Evolutionary conservation across 2,329 filamentous ascomycete species (phyloP), one percentile per base, ranked within the genome.

Genomic region (Monilinia polystroma): DNA sequence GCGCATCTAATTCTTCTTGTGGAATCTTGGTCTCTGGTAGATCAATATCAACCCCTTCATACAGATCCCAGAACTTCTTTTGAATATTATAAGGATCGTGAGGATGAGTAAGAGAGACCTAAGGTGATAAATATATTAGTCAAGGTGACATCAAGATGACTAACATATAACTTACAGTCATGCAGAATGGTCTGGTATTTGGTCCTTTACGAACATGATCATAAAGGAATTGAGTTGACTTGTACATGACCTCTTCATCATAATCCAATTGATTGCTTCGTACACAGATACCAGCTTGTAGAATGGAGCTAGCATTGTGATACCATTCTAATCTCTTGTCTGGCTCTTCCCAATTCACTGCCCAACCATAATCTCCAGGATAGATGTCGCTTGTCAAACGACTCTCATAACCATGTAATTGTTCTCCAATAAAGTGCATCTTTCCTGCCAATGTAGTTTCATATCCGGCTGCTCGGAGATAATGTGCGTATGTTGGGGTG

Each of bases 341-440:
- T 14, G 93, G 93, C 77, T 93, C 88, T 76, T 97, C 93, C 93
- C 93, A 97, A 80, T 97, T 93, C 70, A 97, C 93, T 16, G 90
- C 89, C 93, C 93, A 97, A 70, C 93, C 93, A 76, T 95, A 93
- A 76, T 97, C 93, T 67, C 90, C 93, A 0, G 93, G 93, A 78
- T 97, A 97, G 76, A 97, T 97, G 78, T 97, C 93, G 72, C 90
- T 91, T n/a, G 93, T 97, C 74, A 97, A 83, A 67, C 93, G 87
- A 75, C 92, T 90, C 81, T 97, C 93, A 75, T 96, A 97, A 41
- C 93, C 93, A 77, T 97, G 93, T 68, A 97, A 83, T 80, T 97
- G 93, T 77, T 97, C 93, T 45, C 93, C 93, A 65, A 96, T 90
- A 77, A 97, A 97, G 80, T 97, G 93, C 93, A 97, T 97, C 84